Base-by-base conservation (phyloP, 1,284 basidiomycete genomes). In the Apiotrichum sp. region DNA sequence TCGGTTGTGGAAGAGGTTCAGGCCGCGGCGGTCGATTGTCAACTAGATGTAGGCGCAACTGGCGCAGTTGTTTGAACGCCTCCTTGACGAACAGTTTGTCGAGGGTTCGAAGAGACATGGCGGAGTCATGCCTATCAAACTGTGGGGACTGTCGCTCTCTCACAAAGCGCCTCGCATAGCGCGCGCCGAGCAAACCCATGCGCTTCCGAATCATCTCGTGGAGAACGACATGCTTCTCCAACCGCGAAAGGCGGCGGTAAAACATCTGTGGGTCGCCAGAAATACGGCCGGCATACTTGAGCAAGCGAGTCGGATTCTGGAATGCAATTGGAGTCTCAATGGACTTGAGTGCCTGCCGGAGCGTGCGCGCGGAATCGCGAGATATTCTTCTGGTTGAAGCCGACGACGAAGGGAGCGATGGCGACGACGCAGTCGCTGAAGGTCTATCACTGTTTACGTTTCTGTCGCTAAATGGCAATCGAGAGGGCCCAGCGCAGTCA, bases 131-230 rank as follows among this genome's bases (percentile, higher is more conserved):
- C 22, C 22, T 22, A 22, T 22, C 22, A 13, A 38, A 38, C 36
- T 38, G 36, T 13, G 36, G 36, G 7, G 13, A 38, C 13, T 13
- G 36, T 13, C 47, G 47, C 58, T 48, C 32, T 31, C 39, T 42
- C 56, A 61, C 1, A 58, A 48, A 49, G 16, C 39, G 13, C 13
- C 39, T 2, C 33, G 36, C 31, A 22, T 40, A 31, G 29, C 42
- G 29, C n/a, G 55, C 16, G 6, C 33, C 43, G 8, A 53, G 31
- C 16, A 33, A 16, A n/a, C 41, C 13, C 10, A 36, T n/a, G 13
- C 36, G 32, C 9, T 16, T n/a, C 34, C 65, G 60, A n/a, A 70
- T 57, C n/a, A 70, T 57, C 42, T 64, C 59, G 50, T 70, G 65
- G 1, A 68, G 36, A 6, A 70, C 43, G 9, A 52, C 58, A 47